These are phyloP conservation scores for Chaetomium strumarium DNA, from an alignment of 2,329 filamentous ascomycete genomes.

Conservation along the genomic window DNA sequence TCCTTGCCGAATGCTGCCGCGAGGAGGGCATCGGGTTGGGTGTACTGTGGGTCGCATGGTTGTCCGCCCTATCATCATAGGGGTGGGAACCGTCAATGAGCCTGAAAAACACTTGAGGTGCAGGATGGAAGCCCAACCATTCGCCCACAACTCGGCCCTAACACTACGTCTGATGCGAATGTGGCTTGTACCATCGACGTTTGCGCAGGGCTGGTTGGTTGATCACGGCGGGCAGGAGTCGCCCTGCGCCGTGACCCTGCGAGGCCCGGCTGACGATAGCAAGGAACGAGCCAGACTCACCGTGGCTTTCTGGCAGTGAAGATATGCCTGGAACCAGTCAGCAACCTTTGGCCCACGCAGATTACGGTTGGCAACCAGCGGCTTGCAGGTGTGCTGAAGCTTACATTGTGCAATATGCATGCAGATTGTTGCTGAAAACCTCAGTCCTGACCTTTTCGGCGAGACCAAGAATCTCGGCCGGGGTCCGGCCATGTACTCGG, in stretches of 20 bases:
- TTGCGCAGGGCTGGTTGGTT: background rate
- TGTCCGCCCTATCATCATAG: constrained; percentile 3
- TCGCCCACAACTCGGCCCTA: background rate
- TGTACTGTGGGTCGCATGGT: background rate
- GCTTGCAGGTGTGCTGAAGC: constrained; percentile 31
- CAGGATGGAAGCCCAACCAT: constrained; percentile 8
- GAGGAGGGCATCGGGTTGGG: background rate
- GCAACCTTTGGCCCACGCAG: background rate
- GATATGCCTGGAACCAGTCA: constrained; percentile 27
- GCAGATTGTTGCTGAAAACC: constrained; percentile 60
- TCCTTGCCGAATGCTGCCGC: background rate
- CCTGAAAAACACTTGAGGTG: constrained; percentile 6
- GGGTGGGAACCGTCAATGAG: constrained; percentile 4
- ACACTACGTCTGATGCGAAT: background rate
- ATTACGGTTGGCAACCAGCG: background rate
- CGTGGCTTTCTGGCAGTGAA: constrained; percentile 31
- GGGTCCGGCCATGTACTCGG: constrained; percentile 54
- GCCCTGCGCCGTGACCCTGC: background rate
- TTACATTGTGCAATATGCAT: constrained; percentile 73
- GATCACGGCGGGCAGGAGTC: background rate
- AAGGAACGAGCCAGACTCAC: constrained; percentile 15
- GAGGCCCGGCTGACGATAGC: background rate
- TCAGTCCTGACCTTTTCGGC: constrained; percentile 59
- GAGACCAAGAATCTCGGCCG: constrained; percentile 57
- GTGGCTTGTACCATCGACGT: background rate